Conservation (phyloP, 2,329 filamentous ascomycete genomes). For the Neopestalotiopsis clavispora region DNA sequence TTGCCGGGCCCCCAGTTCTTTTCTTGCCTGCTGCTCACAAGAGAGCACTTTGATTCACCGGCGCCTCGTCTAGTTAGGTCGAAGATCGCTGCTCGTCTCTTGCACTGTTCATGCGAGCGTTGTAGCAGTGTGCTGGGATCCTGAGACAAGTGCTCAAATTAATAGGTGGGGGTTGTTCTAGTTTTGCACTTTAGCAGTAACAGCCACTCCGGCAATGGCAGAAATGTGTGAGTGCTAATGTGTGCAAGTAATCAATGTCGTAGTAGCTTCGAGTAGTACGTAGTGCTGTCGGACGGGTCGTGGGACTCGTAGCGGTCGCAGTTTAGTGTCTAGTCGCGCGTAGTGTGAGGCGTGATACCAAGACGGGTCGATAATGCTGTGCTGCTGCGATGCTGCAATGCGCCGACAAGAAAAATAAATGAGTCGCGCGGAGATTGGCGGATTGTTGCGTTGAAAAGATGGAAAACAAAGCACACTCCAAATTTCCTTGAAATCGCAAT, state of each 20-base stretch:
- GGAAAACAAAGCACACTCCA: neutral
- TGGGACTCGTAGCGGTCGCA: neutral
- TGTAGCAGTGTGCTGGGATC: neutral
- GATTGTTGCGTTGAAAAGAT: neutral
- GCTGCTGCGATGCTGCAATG: neutral
- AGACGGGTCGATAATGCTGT: neutral
- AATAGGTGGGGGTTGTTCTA: neutral
- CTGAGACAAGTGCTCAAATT: slow-evolving; percentile 1
- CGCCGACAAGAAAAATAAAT: neutral
- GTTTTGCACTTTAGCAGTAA: neutral
- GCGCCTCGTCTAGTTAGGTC: neutral
- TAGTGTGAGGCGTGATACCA: neutral
- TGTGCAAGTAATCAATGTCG: neutral
- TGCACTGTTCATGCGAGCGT: neutral
- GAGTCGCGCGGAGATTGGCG: neutral
- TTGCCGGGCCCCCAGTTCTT: neutral
- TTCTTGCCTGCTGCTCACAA: neutral
- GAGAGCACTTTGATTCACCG: neutral
- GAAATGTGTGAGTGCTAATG: neutral
- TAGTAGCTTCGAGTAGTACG: neutral
- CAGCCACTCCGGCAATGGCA: neutral
- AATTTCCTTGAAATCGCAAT: neutral
- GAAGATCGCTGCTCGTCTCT: neutral
- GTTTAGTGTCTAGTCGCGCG: neutral
- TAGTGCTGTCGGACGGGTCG: neutral